Percentiles rank a stretch among this genome's conserved stretches.
Evolutionary conservation across 257 asterid species (phyloP).

Genomic region (Lycium barbarum): DNA sequence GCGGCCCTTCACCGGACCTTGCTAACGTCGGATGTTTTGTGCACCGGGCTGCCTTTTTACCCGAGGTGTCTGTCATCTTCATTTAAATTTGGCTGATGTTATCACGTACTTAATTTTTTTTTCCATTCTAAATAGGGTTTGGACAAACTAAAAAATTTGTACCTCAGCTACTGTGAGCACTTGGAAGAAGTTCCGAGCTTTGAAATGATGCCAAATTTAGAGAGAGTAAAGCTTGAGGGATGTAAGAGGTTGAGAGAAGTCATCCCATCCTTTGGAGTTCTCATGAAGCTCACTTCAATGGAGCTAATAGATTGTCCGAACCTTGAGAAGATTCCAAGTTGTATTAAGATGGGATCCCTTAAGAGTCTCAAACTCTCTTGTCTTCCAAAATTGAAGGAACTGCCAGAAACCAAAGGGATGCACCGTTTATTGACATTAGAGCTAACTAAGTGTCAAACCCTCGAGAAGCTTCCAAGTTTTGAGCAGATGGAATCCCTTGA

Average conservation of each 20-base stretch:
- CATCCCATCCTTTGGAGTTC: slow-evolving; percentile 26
- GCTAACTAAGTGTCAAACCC: slow-evolving; percentile 19
- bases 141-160: slow-evolving; percentile 3
- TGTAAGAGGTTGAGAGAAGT: slow-evolving; percentile 27
- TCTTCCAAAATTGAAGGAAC: slow-evolving; percentile 21
- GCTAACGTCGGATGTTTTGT: no score
- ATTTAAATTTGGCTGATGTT: not conserved
- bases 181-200: slow-evolving; percentile 31
- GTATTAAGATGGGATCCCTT: slow-evolving; percentile 23
- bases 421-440: slow-evolving; percentile 12
- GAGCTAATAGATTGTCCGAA: slow-evolving; percentile 25
- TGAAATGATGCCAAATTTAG: slow-evolving; percentile 31
- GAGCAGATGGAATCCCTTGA: slow-evolving; percentile 29
- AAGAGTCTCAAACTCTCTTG: slow-evolving; percentile 27
- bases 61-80: not conserved
- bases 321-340: slow-evolving; percentile 26
- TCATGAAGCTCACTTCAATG: slow-evolving; percentile 6
- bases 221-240: slow-evolving; percentile 24
- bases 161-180: slow-evolving; percentile 21
- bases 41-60: no score
- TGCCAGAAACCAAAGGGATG: slow-evolving; percentile 26
- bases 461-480: slow-evolving; percentile 21
- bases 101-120: not conserved
- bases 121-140: not conserved
- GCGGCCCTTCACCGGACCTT: no score